Evolutionary conservation across 2,329 filamentous ascomycete genomes (phyloP), one percentile per base, ranked within the genome.

Genomic region (Apiospora hydei): DNA sequence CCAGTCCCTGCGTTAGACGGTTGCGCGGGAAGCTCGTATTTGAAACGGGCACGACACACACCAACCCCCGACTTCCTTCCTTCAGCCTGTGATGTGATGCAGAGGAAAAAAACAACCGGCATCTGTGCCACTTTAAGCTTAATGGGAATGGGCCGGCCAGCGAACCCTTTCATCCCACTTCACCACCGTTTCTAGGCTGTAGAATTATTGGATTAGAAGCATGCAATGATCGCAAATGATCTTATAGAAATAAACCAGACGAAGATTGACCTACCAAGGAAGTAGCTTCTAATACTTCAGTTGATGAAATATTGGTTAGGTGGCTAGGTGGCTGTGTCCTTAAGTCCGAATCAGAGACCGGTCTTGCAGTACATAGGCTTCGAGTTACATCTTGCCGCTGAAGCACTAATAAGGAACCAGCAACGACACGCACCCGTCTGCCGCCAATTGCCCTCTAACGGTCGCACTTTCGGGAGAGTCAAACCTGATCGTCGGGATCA

Each of bases 41-140:
- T 64, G 57, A 64, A 64, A 64, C 57, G 34, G 57, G 57, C 18
- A 41, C 57, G 34, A 64, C 34, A 64, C 57, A 64, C 57, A 11
- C 57, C 7, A 21, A 41, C 26, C 26, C 26, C 26, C 26, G 26
- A 30, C 26, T 30, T 30, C 26, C 26, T 30, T 30, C 26, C 26
- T 30, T 30, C 26, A 30, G 26, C 26, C 26, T 30, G 26, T 30
- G 26, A 30, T 30, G 26, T 30, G 26, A 30, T 30, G 26, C 26
- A 30, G 26, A 30, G 26, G 26, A 1, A 30, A 30, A 26, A 61
- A 61, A 61, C 26, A 10, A 34, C 30, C 13, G 11, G 30, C 21
- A 64, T 64, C 57, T 41, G 57, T 64, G 57, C 57, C 57, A 64
- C 34, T 41, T 64, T 64, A 64, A 64, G 57, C 57, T 64, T 64